Percentiles rank a stretch among this genome's conserved stretches.
phyloP scores from a whole-genome alignment of 371 early-diverging fungal species.

The Entomophthora muscae region DNA sequence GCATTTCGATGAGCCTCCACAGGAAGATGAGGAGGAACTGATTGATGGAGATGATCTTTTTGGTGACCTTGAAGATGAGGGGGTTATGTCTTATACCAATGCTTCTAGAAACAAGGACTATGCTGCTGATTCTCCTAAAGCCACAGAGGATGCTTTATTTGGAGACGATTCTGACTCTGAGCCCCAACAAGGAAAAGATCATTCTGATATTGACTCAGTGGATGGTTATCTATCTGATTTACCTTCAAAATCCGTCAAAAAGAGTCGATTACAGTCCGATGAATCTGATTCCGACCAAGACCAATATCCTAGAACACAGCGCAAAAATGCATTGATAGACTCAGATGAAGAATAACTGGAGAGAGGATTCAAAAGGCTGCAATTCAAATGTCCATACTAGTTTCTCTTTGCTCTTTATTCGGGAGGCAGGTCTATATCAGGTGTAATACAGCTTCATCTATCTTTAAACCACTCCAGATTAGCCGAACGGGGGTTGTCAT shows the following conservation, averaged over 20 bases:
- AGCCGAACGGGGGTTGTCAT: too few relatives aligned
- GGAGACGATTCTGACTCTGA: background rate
- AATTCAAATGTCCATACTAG: too few relatives aligned
- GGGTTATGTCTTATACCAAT: background rate
- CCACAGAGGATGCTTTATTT: background rate
- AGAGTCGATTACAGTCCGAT: background rate
- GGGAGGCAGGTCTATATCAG: too few relatives aligned
- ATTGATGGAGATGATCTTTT: background rate
- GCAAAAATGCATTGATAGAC: background rate
- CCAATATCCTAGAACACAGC: background rate
- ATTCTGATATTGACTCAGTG: background rate
- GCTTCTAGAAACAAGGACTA: background rate
- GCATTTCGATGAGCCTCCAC: background rate
- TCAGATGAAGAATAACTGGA: background rate
- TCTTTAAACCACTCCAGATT: too few relatives aligned
- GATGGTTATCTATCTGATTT: background rate
- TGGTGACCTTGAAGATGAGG: background rate
- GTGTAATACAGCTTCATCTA: too few relatives aligned
- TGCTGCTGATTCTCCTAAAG: background rate
- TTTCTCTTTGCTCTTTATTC: too few relatives aligned
- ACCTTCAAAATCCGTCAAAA: too few relatives aligned
- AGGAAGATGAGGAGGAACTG: background rate
- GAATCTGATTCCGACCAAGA: background rate
- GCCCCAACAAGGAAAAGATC: too few relatives aligned
- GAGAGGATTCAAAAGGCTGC: too few relatives aligned